Conservation (phyloP, 345 rosid genomes). For the Pseudoturritis turrita region DNA sequence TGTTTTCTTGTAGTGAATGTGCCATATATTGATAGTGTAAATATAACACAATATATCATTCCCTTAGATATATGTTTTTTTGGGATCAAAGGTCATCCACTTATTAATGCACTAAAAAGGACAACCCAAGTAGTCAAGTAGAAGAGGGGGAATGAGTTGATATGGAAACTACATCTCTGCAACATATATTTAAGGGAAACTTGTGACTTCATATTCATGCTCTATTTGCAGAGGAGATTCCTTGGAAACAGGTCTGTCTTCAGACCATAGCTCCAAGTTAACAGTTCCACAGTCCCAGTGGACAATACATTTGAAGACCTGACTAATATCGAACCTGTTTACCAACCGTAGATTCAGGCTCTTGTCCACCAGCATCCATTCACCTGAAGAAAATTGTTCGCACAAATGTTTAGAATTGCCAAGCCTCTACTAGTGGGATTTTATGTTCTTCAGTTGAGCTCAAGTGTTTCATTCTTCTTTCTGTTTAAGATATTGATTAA, state of each 20-base stretch:
- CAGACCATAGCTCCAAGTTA: slow-evolving; percentile 88
- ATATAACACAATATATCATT: too few relatives aligned
- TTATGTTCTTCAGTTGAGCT: background rate
- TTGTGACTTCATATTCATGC: slow-evolving; percentile 61
- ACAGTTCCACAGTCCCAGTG: slow-evolving; percentile 84
- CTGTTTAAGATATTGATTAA: background rate
- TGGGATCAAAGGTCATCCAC: too few relatives aligned
- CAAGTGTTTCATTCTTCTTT: background rate
- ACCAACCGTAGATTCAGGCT: slow-evolving; percentile 49
- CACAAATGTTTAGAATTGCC: background rate
- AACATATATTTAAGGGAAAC: slow-evolving; percentile 13
- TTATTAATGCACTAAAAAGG: background rate
- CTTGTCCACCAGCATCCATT: slow-evolving; percentile 77
- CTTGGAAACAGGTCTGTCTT: slow-evolving; percentile 75
- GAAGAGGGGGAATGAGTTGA: background rate
- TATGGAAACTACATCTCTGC: background rate
- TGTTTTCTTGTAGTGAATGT: background rate
- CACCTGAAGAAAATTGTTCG: slow-evolving; percentile 40
- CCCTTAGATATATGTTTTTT: too few relatives aligned
- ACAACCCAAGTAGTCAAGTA: background rate
- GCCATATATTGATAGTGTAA: background rate
- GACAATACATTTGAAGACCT: slow-evolving; percentile 59
- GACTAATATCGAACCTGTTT: slow-evolving; percentile 48
- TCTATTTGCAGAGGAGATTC: slow-evolving; percentile 54
- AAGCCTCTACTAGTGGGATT: background rate